Base-by-base conservation (phyloP, 148 eudicot species). In the Euryodendron excelsum region DNA sequence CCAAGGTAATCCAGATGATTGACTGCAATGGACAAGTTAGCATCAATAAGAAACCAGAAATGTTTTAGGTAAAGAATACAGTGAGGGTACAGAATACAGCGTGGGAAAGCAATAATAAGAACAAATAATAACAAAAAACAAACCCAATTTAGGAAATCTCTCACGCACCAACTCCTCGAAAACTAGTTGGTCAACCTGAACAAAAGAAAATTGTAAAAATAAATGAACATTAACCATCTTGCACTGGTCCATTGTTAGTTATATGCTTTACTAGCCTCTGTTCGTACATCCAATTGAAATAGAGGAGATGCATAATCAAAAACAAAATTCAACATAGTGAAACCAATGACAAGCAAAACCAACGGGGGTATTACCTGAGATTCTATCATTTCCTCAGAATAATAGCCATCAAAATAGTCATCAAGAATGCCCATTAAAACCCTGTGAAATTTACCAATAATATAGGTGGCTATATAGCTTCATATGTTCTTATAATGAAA, bases 131-230 rank as follows among this genome's bases (percentile, higher is more conserved):
- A n/a, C n/a, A 60, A 64, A 71, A 78, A 64, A 89, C 92, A 66
- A 67, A 96, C 99, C 97, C 83, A 96, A 76, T 86, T 92, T 96
- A 30, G 97, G 98, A 76, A 93, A 96, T 78, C 90, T 90, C 83
- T 90, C 98, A 10, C 98, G 95, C 83, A 96, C 93, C 87, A 96
- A 86, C 79, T 90, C 99, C 89, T 96, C 99, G 79, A 90, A 90
- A 84, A 96, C 99, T 83, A 87, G 95, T 84, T 96, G 99, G 85
- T 96, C 99, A 77, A 96, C 99, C 99, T 96, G 84, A n/a, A 74
- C 53, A 83, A 82, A 76, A 13, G 27, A 79, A 8, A 55, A 36
- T 56, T n/a, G n/a, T n/a, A 39, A 72, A 52, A 21, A 72, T 3
- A 30, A 53, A 65, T 76, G n/a, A n/a, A 76, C 23, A 36, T 67